Evolutionary conservation across 2,329 filamentous ascomycete genomes (phyloP), one percentile per base, ranked within the genome.

Genomic region (Aspergillus oerlinghausenensis): DNA sequence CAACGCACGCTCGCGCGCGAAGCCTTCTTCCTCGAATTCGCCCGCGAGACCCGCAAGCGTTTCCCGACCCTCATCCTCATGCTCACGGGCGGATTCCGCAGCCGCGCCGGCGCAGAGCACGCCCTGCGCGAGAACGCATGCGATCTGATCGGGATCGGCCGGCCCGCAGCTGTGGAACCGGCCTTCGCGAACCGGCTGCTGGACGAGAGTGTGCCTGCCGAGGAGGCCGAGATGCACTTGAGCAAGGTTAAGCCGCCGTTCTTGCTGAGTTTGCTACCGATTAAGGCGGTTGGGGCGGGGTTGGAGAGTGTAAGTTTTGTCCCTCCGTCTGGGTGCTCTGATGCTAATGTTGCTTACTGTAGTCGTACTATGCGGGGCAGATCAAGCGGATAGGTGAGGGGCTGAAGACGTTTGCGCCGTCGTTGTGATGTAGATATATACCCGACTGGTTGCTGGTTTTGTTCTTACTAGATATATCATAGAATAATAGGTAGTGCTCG

Each of bases 11-110:
- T 73, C 11, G 78, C 79, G 0, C 79, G 86, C 7, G 86, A 89
- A 63, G 84, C 85, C 0, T 89, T 87, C 75, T 89, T 90, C 72
- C 74, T 88, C 1, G 82, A 88, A 49, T 89, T 88, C 60, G 83
- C 84, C 0, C 72, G 75, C n/a, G 73, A 76, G 8, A 78, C 83
- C 35, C 77, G 82, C 28, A 64, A 67, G 4, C 70, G 72, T 25
- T 77, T 81, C 54, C 76, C 78, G 0, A 60, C 71, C 3, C 69
- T 81, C 0, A 71, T 79, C 0, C 68, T 85, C 32, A 80, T 84
- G 75, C 77, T 88, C 3, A 88, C 84, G 0, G 86, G 86, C 3
- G 86, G 86, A 0, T 87, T 89, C 68, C 79, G 84, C 1, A 81
- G 78, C 0, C 72, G 80, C 2, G 66, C 68, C 0, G 81, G 78